Base-by-base conservation (phyloP, 768 basidiomycete species). In the Lyophyllum decastes region DNA sequence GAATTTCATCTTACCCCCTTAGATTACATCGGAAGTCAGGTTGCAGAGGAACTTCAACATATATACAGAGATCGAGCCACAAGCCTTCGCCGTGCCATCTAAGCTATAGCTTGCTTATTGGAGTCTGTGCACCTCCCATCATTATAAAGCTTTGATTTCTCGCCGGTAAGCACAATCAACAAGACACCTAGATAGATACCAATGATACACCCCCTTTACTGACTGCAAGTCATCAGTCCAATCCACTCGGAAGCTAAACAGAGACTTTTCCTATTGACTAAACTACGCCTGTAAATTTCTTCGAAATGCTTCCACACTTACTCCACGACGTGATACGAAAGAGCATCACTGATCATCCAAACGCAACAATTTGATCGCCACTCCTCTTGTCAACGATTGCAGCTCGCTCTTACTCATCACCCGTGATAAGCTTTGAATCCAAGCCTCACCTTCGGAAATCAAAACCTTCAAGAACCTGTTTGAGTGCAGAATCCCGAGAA, bases 21-120 rank as follows among this genome's bases (percentile, higher is more conserved):
- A 88, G 87, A 70, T 77, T 7, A 76, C 81, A 16, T 76, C 70
- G 24, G 81, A 85, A 55, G 79, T 88, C 30, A 70, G 64, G 1
- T 62, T 90, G 38, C 73, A 82, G 54, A 78, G 87, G 49, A 90
- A 89, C 67, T 88, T 89, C 62, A 80, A 89, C 62, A 77, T 90
- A 14, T 86, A 85, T 64, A 77, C 78, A 1, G 83, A 85, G 58
- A 72, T 83, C 41, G 81, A 80, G 53, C 62, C 66, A 1, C 69
- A 72, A 38, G 67, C 60, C 0, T 73, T 73, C 49, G 54, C 64
- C 17, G 17, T 58, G 49, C 49, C 65, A 34, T 46, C 73, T 12
- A 75, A 76, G 54, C 67, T 76, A 22, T 76, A 66, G 50, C 19
- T 25, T 50, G 5, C 24, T 38, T 43, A 41, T 7, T 30, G 30